Conservation (phyloP, 371 early-diverging fungal genomes). For the Gilbertella persicaria region DNA sequence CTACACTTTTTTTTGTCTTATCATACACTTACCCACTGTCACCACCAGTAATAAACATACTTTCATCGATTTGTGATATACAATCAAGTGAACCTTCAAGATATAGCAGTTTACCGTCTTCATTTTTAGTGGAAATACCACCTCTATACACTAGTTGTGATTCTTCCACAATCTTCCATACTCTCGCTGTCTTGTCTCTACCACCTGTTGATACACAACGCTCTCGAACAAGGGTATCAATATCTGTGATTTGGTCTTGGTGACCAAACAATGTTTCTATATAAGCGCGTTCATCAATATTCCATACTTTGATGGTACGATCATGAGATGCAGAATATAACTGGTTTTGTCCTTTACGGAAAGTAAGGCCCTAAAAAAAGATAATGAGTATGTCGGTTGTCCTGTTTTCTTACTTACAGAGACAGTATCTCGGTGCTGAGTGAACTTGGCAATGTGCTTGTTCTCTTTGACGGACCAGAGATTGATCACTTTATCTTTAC, state of each 20-base stretch:
- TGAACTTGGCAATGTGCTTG: conserved; percentile 71
- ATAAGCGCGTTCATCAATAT: conserved; percentile 87
- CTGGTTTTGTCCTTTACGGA: conserved; percentile 82
- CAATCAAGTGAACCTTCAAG: conserved; percentile 84
- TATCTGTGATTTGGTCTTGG: conserved; percentile 82
- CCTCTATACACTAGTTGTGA: conserved; percentile 92
- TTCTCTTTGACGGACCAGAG: conserved; percentile 86
- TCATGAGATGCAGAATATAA: conserved; percentile 92
- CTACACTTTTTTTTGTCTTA: neutral
- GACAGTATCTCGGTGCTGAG: conserved; percentile 91
- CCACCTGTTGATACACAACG: conserved; percentile 92
- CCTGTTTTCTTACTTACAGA: conserved; percentile 46
- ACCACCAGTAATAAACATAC: conserved; percentile 86
- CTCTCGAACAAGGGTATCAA: conserved; percentile 83
- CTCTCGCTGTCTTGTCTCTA: conserved; percentile 87
- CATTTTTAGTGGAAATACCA: conserved; percentile 62
- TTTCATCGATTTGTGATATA: conserved; percentile 89
- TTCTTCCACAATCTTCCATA: conserved; percentile 96
- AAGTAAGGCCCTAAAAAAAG: conserved; percentile 71
- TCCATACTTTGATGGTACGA: conserved; percentile 96
- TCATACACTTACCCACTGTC: conserved; percentile 72
- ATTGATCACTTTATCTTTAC: conserved; percentile 87
- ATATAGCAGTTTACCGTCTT: conserved; percentile 31
- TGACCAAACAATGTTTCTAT: conserved; percentile 98
- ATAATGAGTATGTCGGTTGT: neutral